phyloP scores from a whole-genome alignment of 2,329 filamentous ascomycete species.

The Byssochlamys sp. region DNA sequence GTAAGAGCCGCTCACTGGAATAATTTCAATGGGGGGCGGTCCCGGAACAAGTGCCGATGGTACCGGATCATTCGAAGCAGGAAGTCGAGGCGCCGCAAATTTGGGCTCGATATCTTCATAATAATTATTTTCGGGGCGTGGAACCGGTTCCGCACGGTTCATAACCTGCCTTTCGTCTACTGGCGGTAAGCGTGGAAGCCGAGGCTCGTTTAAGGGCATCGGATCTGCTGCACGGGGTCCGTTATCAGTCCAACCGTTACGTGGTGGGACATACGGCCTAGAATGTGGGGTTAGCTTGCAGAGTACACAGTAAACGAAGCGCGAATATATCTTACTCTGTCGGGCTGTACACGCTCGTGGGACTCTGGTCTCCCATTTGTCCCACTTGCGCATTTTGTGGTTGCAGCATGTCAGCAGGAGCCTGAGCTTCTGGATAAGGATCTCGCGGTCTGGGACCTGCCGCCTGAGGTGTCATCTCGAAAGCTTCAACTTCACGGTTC shows the following conservation, averaged over 20 bases:
- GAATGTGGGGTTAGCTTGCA: constrained; percentile 10
- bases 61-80: constrained; percentile 17
- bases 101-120: constrained; percentile 90
- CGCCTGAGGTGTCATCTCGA: constrained; percentile 72
- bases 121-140: constrained; percentile 49
- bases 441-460: constrained; percentile 50
- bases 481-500: constrained; percentile 50
- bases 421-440: constrained; percentile 57
- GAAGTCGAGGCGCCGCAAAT: constrained; percentile 51
- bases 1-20: constrained; percentile 41
- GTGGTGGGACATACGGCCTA: constrained; percentile 38
- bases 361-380: constrained; percentile 50
- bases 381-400: constrained; percentile 48
- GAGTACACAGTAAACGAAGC: background rate
- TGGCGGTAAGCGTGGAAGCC: constrained; percentile 11
- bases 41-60: constrained; percentile 33
- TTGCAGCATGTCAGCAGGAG: constrained; percentile 54
- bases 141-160: constrained; percentile 15
- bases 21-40: constrained; percentile 28
- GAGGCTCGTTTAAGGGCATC: constrained; percentile 24
- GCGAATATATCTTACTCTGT: constrained; percentile 54
- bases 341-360: constrained; percentile 62
- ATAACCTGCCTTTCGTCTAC: constrained; percentile 13
- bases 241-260: constrained; percentile 26
- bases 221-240: background rate